A percentile compares a stretch with the other conserved stretches of the same genome.
Conservation (phyloP, 2,329 filamentous ascomycete species). For the Claviceps pazoutovae region DNA sequence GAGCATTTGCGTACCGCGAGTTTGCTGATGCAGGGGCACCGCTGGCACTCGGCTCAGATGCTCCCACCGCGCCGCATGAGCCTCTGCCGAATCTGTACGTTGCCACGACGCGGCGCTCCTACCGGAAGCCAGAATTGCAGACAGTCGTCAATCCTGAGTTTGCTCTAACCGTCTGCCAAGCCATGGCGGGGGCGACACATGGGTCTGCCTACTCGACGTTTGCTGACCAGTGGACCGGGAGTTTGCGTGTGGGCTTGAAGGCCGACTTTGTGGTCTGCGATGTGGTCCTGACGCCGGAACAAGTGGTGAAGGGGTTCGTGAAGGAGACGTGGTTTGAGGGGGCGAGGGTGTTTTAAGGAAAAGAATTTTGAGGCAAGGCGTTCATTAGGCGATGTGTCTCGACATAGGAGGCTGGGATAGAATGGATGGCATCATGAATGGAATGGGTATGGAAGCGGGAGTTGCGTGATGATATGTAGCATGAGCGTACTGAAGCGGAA, state of each 20-base stretch:
- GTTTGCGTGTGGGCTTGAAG: conserved; percentile 34
- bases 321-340: conserved; percentile 42
- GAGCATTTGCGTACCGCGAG: conserved; percentile 50
- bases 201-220: conserved; percentile 47
- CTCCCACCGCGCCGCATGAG: conserved; percentile 42
- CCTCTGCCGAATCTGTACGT: conserved; percentile 44
- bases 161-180: conserved; percentile 37
- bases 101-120: conserved; percentile 42
- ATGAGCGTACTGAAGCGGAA: too few species aligned
- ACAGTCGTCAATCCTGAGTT: conserved; percentile 38
- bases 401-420: not conserved
- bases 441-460: not conserved
- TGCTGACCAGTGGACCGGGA: conserved; percentile 39
- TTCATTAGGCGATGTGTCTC: not conserved
- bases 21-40: conserved; percentile 40
- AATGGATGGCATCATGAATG: not conserved
- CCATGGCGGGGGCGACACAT: conserved; percentile 37
- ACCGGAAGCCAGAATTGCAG: conserved; percentile 29
- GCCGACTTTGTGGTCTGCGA: conserved; percentile 44
- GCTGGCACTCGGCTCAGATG: conserved; percentile 44
- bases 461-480: not conserved
- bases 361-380: not conserved
- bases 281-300: conserved; percentile 32
- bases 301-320: conserved; percentile 31
- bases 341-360: conserved; percentile 20